These are phyloP conservation scores for Meyerozyma elateridarum DNA, from an alignment of 1,139 yeast species.

Conservation along the genomic window DNA sequence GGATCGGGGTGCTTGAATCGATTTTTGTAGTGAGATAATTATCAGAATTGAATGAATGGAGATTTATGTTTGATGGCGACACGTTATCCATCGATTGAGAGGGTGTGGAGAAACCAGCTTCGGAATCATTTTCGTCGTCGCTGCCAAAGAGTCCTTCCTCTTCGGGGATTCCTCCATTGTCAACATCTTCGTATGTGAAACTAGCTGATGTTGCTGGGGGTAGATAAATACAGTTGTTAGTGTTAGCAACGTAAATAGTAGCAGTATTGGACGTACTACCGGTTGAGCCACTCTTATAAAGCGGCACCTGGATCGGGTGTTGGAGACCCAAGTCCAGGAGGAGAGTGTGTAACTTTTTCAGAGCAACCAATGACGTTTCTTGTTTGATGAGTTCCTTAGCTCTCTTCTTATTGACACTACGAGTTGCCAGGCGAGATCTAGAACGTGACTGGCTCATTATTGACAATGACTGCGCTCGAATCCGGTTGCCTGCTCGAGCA, in stretches of 20 bases:
- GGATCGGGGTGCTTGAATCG: slow-evolving; percentile 40
- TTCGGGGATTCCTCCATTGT: slow-evolving; percentile 30
- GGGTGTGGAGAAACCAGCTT: neutral
- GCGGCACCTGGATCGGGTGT: slow-evolving; percentile 33
- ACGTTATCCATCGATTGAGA: neutral
- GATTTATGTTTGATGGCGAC: slow-evolving; percentile 8
- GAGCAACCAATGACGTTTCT: slow-evolving; percentile 35
- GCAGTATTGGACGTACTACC: slow-evolving; percentile 27
- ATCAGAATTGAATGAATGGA: slow-evolving; percentile 28
- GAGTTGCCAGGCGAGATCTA: slow-evolving; percentile 13
- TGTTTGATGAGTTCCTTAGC: slow-evolving; percentile 38
- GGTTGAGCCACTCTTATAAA: slow-evolving; percentile 17
- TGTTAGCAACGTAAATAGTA: slow-evolving; percentile 34
- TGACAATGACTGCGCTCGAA: slow-evolving; percentile 19
- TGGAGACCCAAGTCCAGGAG: slow-evolving; percentile 40
- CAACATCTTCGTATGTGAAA: slow-evolving; percentile 44
- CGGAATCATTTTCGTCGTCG: slow-evolving; percentile 1
- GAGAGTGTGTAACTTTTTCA: slow-evolving; percentile 30
- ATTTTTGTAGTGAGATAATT: slow-evolving; percentile 38
- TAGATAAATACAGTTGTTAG: slow-evolving; percentile 39
- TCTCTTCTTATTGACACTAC: slow-evolving; percentile 21
- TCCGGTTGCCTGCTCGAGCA: slow-evolving; percentile 7
- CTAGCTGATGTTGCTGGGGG: slow-evolving; percentile 41
- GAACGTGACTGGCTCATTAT: slow-evolving; percentile 8
- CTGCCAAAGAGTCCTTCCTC: slow-evolving; percentile 6